Percentiles rank a stretch among this genome's conserved stretches.
These are phyloP conservation scores for barrel medic (Medicago truncatula) DNA, from an alignment of 306 rosid species.

Conservation along the genomic window DNA sequence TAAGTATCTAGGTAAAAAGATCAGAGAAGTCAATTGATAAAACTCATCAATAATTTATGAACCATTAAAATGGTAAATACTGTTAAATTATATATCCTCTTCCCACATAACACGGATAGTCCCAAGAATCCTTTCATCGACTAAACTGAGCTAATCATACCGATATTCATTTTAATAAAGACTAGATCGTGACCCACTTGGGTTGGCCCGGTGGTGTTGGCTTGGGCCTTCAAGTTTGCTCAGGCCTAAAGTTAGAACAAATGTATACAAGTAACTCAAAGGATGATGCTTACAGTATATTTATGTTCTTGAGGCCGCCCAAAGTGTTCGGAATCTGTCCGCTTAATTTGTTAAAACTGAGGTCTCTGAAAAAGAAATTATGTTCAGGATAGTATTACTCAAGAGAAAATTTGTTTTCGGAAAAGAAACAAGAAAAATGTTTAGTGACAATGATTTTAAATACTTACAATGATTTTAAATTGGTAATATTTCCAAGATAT, in stretches of 20 bases:
- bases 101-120: too few relatives aligned
- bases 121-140: too few relatives aligned
- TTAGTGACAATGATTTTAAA: slow-evolving; percentile 7
- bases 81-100: too few relatives aligned
- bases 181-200: too few relatives aligned
- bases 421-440: slow-evolving; percentile 29
- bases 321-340: slow-evolving; percentile 43
- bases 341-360: slow-evolving; percentile 51
- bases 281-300: slow-evolving; percentile 42
- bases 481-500: slow-evolving; percentile 49
- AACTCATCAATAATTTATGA: neutral
- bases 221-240: too few relatives aligned
- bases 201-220: too few relatives aligned
- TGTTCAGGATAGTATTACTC: neutral
- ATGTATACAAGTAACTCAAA: neutral
- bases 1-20: slow-evolving; percentile 53
- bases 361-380: slow-evolving; percentile 42
- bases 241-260: too few relatives aligned
- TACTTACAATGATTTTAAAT: slow-evolving; percentile 59
- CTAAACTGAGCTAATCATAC: too few relatives aligned
- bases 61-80: neutral
- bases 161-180: too few relatives aligned
- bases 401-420: neutral
- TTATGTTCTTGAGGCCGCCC: slow-evolving; percentile 27
- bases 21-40: neutral